Base-by-base conservation (phyloP, 257 asterid genomes). In the Przewalskia tangutica region DNA sequence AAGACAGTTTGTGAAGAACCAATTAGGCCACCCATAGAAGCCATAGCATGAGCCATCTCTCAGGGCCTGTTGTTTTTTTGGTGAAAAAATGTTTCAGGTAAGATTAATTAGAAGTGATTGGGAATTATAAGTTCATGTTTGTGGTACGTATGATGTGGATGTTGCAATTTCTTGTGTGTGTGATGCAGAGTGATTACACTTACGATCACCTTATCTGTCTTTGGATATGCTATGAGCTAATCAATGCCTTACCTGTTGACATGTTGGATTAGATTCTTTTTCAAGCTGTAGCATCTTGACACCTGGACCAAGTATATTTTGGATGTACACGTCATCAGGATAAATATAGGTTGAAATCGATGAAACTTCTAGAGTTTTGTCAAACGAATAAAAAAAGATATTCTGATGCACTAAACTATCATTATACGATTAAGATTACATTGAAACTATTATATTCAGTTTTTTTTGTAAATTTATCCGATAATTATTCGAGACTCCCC, bases 1-100 rank as follows among this genome's bases (percentile, higher is more conserved):
- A 90, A 85, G 27, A 90, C 95, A 63, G 94, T 92, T 83, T 91
- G 96, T 14, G 99, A 92, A 58, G 97, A 86, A 79, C 96, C 96
- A n/a, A 88, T 93, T 56, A 94, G 84, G 84, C 97, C 92, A 27
- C 93, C 86, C 92, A 88, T 91, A 80, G 97, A 94, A 82, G 97
- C 93, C 94, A 94, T 93, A 78, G 91, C 95, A 82, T 91, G 96
- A 83, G 95, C 91, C 87, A 84, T 82, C 18, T 7, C 75, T 65
- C 75, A 6, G 75, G 50, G 36, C 75, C 75, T 65, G 7, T 38
- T 3, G 42, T 65, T 13, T 65, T 56, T 71, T 51, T 14, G 13
- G 34, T 77, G 8, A 7, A 50, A 6, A 62, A 70, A 73, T 73
- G 13, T 44, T 54, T 80, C 20, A 56, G 36, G 23, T 82, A 63